A percentile compares a stretch with the other conserved stretches of the same genome.
Conservation (phyloP, 139 green algal species). For the Tetraselmis striata region DNA sequence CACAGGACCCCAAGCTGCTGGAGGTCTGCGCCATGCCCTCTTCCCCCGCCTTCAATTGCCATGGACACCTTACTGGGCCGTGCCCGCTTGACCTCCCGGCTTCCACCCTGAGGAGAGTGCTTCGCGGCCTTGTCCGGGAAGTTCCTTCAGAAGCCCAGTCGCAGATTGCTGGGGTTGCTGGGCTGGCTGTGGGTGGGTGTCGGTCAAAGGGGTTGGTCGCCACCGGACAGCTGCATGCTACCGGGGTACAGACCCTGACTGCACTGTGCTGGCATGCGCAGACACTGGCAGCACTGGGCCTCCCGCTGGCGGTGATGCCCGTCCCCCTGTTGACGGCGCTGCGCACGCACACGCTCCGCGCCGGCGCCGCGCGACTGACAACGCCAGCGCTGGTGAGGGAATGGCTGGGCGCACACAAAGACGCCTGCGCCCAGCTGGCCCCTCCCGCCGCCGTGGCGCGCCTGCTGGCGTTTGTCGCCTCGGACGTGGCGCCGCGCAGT, state of each 20-base stretch:
- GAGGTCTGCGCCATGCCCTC: slow-evolving; percentile 12
- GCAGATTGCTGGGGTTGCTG: too few relatives aligned
- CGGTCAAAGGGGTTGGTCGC: too few relatives aligned
- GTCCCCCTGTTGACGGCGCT: not conserved
- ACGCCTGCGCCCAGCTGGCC: not conserved
- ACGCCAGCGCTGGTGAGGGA: not conserved
- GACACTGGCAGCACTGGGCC: not conserved
- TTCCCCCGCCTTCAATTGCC: not conserved
- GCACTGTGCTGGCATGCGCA: too few relatives aligned
- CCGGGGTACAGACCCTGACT: too few relatives aligned
- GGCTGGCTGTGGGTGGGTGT: too few relatives aligned
- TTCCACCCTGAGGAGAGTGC: too few relatives aligned
- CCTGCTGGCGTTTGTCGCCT: not conserved
- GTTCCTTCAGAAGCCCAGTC: too few relatives aligned
- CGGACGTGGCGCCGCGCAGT: not conserved
- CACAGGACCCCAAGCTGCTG: slow-evolving; percentile 4
- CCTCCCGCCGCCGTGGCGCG: too few relatives aligned
- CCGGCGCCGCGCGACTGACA: not conserved
- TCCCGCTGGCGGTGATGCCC: slow-evolving; percentile 5
- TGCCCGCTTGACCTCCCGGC: too few relatives aligned
- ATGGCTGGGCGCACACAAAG: not conserved
- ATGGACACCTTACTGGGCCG: too few relatives aligned
- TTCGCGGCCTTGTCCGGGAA: too few relatives aligned
- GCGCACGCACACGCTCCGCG: not conserved
- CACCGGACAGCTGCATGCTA: too few relatives aligned